A percentile compares a stretch with the other conserved stretches of the same genome.
phyloP scores from a whole-genome alignment of 495 filamentous ascomycete species.

The Cenococcum geophilum region DNA sequence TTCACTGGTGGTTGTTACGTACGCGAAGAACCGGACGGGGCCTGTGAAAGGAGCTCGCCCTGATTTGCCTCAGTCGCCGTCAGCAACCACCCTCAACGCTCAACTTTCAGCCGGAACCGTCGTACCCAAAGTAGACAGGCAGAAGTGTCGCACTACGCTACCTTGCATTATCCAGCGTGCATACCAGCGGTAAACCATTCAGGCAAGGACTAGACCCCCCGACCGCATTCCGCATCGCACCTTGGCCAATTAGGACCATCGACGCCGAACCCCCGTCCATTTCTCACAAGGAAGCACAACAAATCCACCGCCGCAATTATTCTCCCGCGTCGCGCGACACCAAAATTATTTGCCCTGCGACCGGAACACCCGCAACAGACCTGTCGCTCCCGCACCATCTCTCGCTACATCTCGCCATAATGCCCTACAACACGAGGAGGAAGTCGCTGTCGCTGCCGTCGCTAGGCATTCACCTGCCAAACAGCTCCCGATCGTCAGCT shows the following conservation, averaged over 20 bases:
- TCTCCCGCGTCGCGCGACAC: constrained; percentile 5
- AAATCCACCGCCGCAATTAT: constrained; percentile 8
- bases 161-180: constrained; percentile 25
- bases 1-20: background rate
- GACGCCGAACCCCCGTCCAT: constrained; percentile 2
- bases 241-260: constrained; percentile 19
- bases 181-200: constrained; percentile 23
- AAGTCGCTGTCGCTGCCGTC: constrained; percentile 93
- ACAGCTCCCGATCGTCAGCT: constrained; percentile 53
- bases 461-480: constrained; percentile 86
- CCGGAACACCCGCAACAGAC: background rate
- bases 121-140: constrained; percentile 12
- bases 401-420: no score
- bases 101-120: background rate
- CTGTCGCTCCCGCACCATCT: background rate
- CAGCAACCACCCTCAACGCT: background rate
- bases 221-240: constrained; percentile 28
- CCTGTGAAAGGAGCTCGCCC: background rate
- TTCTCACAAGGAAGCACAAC: constrained; percentile 14
- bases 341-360: constrained; percentile 16
- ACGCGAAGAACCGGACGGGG: background rate
- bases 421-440: constrained; percentile 97
- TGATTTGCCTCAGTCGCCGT: constrained; percentile 3
- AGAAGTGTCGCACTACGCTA: constrained; percentile 23
- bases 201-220: constrained; percentile 26